These are phyloP conservation scores for Diaporthe ampelina DNA, from an alignment of 2,329 filamentous ascomycete genomes.

Conservation along the genomic window DNA sequence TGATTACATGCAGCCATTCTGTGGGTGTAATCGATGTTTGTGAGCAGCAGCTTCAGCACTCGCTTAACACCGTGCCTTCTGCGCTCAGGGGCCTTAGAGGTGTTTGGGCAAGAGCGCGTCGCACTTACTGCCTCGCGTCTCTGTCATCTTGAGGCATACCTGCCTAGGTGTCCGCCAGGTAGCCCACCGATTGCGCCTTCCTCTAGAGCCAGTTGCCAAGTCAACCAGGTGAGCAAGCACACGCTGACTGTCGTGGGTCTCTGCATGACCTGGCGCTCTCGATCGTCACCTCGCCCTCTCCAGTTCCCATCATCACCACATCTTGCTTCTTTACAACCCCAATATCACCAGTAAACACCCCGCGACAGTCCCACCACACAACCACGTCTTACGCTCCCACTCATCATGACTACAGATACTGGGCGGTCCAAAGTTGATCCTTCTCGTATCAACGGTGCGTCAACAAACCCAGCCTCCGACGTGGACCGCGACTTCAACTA, in stretches of 20 bases:
- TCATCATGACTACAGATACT: constrained; percentile 37
- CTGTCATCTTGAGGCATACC: not conserved
- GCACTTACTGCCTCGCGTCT: not conserved
- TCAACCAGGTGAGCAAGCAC: not conserved
- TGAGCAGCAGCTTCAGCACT: not conserved
- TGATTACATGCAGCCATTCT: not conserved
- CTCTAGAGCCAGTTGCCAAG: not conserved
- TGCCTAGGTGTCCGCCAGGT: not conserved
- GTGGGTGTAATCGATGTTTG: not conserved
- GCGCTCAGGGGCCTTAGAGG: not conserved
- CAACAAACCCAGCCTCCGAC: not conserved
- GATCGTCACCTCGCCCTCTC: not conserved
- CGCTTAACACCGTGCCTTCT: not conserved
- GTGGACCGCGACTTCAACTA: not conserved
- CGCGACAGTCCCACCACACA: not conserved
- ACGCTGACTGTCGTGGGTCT: not conserved
- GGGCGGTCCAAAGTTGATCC: not conserved
- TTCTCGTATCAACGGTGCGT: not conserved
- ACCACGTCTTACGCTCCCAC: not conserved
- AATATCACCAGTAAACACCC: not conserved
- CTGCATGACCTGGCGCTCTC: no score
- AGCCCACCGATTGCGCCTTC: not conserved
- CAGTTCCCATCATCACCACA: no score
- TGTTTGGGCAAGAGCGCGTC: not conserved
- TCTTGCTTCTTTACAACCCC: not conserved